phyloP scores from a whole-genome alignment of 2,329 filamentous ascomycete species.

The Elsinoe perseae region DNA sequence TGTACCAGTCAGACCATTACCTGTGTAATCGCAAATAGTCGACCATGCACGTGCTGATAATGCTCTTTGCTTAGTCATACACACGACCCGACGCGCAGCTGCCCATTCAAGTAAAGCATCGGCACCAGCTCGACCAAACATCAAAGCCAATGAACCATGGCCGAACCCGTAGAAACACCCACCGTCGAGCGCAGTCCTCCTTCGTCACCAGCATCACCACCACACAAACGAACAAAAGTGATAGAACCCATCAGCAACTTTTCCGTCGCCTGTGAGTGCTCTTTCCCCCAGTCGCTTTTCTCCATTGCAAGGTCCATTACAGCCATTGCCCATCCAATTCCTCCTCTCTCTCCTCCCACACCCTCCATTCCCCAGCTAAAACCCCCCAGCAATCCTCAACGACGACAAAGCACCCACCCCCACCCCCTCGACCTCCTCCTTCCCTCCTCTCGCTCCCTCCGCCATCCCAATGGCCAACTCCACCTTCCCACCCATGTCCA shows the following conservation, averaged over 20 bases:
- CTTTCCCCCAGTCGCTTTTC: background rate
- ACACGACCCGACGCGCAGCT: slow-evolving; percentile 1
- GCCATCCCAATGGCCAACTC: slow-evolving; percentile 15
- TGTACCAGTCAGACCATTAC: background rate
- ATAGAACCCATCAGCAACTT: slow-evolving; percentile 36
- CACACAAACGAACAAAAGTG: slow-evolving; percentile 73
- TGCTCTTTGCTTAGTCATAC: background rate
- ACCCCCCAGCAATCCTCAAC: slow-evolving; percentile 30
- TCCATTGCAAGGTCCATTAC: slow-evolving; percentile 13
- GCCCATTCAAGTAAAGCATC: slow-evolving; percentile 9
- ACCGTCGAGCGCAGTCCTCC: slow-evolving; percentile 40
- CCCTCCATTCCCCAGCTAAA: slow-evolving; percentile 6
- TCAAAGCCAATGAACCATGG: slow-evolving; percentile 23
- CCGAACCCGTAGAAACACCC: slow-evolving; percentile 27
- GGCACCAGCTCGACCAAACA: background rate
- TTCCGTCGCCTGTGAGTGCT: slow-evolving; percentile 29
- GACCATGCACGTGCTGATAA: too few species aligned
- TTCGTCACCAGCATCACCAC: slow-evolving; percentile 62
- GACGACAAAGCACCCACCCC: slow-evolving; percentile 28
- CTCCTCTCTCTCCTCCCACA: background rate
- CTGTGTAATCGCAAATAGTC: background rate
- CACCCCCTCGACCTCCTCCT: slow-evolving; percentile 23
- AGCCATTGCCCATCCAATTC: slow-evolving; percentile 15
- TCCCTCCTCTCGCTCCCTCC: slow-evolving; percentile 20
- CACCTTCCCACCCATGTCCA: slow-evolving; percentile 26